phyloP scores from a whole-genome alignment of 2,329 filamentous ascomycete genomes.

The Amesomyces nigricolor region DNA sequence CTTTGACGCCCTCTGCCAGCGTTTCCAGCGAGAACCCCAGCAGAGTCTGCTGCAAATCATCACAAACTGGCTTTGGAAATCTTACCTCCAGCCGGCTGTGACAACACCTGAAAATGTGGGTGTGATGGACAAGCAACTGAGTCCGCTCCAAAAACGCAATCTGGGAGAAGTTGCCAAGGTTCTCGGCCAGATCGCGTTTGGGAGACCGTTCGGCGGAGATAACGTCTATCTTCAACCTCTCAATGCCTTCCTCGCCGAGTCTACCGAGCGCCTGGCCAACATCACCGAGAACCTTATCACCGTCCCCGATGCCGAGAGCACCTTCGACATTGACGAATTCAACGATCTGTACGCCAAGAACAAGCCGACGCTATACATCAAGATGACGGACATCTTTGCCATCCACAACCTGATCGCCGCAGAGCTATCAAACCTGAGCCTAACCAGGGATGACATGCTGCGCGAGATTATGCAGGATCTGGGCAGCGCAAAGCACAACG shows the following conservation, averaged over 20 bases:
- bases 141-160: constrained; percentile 89
- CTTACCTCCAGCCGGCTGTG: constrained; percentile 85
- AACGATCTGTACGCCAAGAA: constrained; percentile 96
- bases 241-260: constrained; percentile 84
- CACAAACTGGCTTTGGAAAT: constrained; percentile 88
- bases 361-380: constrained; percentile 98
- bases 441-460: constrained; percentile 76
- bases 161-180: constrained; percentile 87
- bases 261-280: constrained; percentile 69
- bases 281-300: constrained; percentile 75
- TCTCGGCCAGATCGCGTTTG: constrained; percentile 80
- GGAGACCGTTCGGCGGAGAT: constrained; percentile 84
- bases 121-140: constrained; percentile 82
- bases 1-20: constrained; percentile 68
- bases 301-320: constrained; percentile 78
- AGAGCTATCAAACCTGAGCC: constrained; percentile 72
- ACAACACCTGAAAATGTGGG: constrained; percentile 88
- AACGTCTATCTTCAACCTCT: constrained; percentile 94
- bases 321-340: constrained; percentile 98
- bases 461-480: constrained; percentile 90
- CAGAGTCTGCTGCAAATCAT: constrained; percentile 76
- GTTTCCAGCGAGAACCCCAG: constrained; percentile 74
- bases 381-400: constrained; percentile 94
- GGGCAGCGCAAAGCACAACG: constrained; percentile 92
- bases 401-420: constrained; percentile 83